A percentile compares a stretch with the other conserved stretches of the same genome.
Evolutionary conservation across 2,329 filamentous ascomycete genomes (phyloP).

Genomic region (Colletotrichum sp.): DNA sequence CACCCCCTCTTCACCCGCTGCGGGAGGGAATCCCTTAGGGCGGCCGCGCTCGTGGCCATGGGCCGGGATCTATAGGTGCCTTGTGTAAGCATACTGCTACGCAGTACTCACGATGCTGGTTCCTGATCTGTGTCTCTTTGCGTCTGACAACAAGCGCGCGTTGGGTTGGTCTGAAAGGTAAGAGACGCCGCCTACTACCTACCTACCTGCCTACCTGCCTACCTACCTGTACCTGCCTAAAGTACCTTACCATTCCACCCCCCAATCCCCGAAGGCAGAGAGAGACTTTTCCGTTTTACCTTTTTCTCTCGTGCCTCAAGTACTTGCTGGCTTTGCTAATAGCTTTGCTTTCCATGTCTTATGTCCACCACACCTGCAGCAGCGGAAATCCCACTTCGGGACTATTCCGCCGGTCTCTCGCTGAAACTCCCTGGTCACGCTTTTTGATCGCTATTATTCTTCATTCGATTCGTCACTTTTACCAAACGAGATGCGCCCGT

Average conservation of each 20-base stretch:
- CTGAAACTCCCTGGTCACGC: slow-evolving; percentile 2
- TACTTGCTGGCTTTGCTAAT: background rate
- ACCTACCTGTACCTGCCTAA: no score
- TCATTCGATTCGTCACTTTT: background rate
- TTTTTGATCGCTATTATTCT: background rate
- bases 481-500: background rate
- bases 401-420: background rate
- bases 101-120: background rate
- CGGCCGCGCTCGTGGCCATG: background rate
- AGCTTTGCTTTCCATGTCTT: background rate
- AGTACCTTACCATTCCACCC: background rate
- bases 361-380: background rate
- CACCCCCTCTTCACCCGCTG: background rate
- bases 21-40: background rate
- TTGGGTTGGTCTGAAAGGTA: background rate
- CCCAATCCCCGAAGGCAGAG: background rate
- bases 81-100: background rate
- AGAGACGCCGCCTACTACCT: background rate
- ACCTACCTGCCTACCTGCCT: background rate
- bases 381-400: background rate
- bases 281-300: background rate
- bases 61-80: background rate
- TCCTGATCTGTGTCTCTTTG: background rate
- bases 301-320: background rate
- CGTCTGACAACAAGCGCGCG: background rate